Conservation (phyloP, 2,329 filamentous ascomycete species). For the Ceratocystis ficicola region DNA sequence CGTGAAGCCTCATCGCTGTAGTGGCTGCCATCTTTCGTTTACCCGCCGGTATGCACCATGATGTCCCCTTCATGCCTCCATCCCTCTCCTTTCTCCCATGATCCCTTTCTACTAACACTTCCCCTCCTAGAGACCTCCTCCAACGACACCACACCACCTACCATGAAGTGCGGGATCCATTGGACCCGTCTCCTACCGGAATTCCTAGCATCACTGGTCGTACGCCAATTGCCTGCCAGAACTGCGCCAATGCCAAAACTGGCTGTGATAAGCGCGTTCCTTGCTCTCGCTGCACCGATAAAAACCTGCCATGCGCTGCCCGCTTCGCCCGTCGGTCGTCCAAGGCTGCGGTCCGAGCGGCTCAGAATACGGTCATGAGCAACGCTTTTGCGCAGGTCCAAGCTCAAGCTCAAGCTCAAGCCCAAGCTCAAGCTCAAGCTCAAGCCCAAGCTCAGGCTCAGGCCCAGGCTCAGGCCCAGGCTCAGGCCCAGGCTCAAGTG, state of each 20-base stretch:
- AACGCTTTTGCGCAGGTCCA: conserved; percentile 18
- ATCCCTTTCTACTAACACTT: background rate
- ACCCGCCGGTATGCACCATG: conserved; percentile 34
- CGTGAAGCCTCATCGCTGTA: conserved; percentile 42
- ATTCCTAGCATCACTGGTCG: conserved; percentile 33
- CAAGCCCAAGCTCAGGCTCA: background rate
- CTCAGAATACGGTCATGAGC: conserved; percentile 29
- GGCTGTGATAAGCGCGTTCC: conserved; percentile 32
- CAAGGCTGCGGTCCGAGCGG: conserved; percentile 36
- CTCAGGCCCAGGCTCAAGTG: background rate
- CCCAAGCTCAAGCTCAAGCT: background rate
- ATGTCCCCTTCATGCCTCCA: background rate
- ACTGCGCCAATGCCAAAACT: conserved; percentile 32
- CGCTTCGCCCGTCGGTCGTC: conserved; percentile 41
- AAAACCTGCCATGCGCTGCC: conserved; percentile 31
- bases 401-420: conserved; percentile 4
- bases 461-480: conserved; percentile 3
- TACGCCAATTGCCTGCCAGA: conserved; percentile 33
- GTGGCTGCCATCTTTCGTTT: conserved; percentile 39
- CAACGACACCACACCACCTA: conserved; percentile 41
- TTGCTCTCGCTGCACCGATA: conserved; percentile 32
- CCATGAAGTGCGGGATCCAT: conserved; percentile 38
- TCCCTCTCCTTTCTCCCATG: background rate
- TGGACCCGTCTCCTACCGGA: conserved; percentile 35
- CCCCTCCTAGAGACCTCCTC: conserved; percentile 35